Evolutionary conservation across 2,329 filamentous ascomycete species (phyloP).

Genomic region (Lachnum nothofagi): DNA sequence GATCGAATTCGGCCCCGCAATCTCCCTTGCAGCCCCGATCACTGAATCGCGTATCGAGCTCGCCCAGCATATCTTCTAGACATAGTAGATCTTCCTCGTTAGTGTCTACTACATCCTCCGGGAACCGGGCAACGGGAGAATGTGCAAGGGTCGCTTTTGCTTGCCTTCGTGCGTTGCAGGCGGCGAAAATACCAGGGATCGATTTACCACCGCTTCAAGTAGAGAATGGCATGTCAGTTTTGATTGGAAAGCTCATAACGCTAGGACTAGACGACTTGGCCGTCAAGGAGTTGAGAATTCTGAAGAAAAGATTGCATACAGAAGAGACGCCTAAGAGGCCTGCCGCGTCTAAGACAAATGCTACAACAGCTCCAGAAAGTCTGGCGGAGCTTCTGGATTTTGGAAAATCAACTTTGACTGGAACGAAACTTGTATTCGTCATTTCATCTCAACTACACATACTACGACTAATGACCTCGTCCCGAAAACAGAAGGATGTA

Average conservation of each 20-base stretch:
- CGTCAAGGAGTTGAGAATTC: constrained; percentile 59
- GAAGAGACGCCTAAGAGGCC: constrained; percentile 28
- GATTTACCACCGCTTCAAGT: constrained; percentile 60
- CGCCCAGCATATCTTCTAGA: constrained; percentile 48
- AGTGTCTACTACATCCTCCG: constrained; percentile 26
- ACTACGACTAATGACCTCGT: constrained; percentile 56
- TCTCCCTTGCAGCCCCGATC: constrained; percentile 58
- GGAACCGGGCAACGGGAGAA: constrained; percentile 43
- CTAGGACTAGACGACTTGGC: constrained; percentile 64
- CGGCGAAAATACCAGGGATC: constrained; percentile 44
- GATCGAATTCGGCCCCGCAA: constrained; percentile 54
- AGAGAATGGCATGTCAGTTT: constrained; percentile 66
- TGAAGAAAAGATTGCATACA: constrained; percentile 60
- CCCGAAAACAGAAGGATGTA: constrained; percentile 54
- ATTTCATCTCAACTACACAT: constrained; percentile 60
- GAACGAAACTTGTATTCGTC: constrained; percentile 48
- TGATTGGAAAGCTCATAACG: constrained; percentile 60
- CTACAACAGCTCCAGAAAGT: constrained; percentile 38
- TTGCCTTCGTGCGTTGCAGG: constrained; percentile 55
- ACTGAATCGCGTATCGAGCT: constrained; percentile 56
- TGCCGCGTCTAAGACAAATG: constrained; percentile 26
- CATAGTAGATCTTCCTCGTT: constrained; percentile 36
- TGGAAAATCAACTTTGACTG: constrained; percentile 39
- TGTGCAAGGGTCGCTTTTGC: constrained; percentile 65
- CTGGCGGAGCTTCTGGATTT: constrained; percentile 61